Percentiles rank a stretch among this genome's conserved stretches.
Evolutionary conservation across 257 asterid species (phyloP).

Genomic region (Eustoma russellianum): DNA sequence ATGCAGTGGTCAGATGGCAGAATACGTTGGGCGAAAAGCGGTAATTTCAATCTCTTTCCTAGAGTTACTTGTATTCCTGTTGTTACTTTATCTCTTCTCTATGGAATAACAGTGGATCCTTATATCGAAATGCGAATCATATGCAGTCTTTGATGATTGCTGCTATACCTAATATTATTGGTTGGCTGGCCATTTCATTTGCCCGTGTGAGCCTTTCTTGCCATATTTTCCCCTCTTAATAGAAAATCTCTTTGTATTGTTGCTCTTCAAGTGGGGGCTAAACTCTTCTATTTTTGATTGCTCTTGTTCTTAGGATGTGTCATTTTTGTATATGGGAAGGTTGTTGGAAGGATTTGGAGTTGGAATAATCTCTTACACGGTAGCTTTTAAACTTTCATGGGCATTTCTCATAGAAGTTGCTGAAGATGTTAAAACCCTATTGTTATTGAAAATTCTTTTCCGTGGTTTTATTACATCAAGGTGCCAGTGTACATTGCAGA

Average conservation of each 20-base stretch:
- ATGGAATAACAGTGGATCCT: too few relatives aligned
- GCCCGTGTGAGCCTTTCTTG: constrained; percentile 45
- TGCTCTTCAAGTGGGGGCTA: neutral
- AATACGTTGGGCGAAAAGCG: constrained; percentile 95
- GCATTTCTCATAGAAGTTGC: constrained; percentile 2
- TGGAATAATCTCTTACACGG: constrained; percentile 84
- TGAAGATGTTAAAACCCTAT: neutral
- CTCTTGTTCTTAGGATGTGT: constrained; percentile 38
- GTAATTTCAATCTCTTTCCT: constrained; percentile 21
- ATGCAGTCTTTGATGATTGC: constrained; percentile 81
- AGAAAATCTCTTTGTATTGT: neutral
- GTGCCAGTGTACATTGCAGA: constrained; percentile 96
- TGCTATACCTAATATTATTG: constrained; percentile 84
- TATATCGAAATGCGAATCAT: neutral
- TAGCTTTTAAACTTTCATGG: constrained; percentile 16
- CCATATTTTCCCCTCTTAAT: neutral
- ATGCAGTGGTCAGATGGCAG: constrained; percentile 95
- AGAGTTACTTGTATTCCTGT: neutral
- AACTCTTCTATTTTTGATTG: neutral
- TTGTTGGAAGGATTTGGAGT: constrained; percentile 96
- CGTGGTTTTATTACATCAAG: constrained; percentile 19
- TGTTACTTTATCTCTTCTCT: neutral
- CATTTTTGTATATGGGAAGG: constrained; percentile 96
- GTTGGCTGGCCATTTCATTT: constrained; percentile 90
- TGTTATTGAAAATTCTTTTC: constrained; percentile 4